Conservation (phyloP, 768 basidiomycete genomes). For the Phylloporus sp. region DNA sequence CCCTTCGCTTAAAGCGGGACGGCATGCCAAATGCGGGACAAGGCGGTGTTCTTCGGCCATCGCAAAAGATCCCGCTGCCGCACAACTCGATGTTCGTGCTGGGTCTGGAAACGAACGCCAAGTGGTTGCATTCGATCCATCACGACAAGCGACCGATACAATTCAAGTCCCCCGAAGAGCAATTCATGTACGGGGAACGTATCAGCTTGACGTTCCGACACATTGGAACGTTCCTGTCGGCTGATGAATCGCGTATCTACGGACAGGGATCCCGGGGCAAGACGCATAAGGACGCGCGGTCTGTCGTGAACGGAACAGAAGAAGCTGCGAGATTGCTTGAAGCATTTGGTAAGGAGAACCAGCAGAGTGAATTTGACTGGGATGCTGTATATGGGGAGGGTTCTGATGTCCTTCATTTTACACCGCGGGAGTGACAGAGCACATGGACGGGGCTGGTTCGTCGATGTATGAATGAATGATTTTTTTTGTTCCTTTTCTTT, state of each 20-base stretch:
- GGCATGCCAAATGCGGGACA: slow-evolving; percentile 18
- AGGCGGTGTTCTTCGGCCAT: slow-evolving; percentile 31
- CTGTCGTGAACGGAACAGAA: slow-evolving; percentile 49
- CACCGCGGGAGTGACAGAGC: slow-evolving; percentile 16
- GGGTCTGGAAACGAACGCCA: slow-evolving; percentile 66
- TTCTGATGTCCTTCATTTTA: slow-evolving; percentile 66
- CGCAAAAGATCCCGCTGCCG: slow-evolving; percentile 69
- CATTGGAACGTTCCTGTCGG: slow-evolving; percentile 71
- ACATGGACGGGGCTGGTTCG: slow-evolving; percentile 15
- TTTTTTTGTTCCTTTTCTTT: slow-evolving; percentile 19
- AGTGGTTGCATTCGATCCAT: slow-evolving; percentile 75
- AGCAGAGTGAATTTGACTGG: slow-evolving; percentile 69
- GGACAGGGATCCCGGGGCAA: slow-evolving; percentile 74
- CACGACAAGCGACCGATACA: slow-evolving; percentile 64
- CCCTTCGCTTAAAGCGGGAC: slow-evolving; percentile 63
- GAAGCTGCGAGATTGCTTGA: slow-evolving; percentile 49
- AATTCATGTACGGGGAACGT: slow-evolving; percentile 52
- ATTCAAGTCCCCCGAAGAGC: slow-evolving; percentile 55
- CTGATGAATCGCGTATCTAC: slow-evolving; percentile 51
- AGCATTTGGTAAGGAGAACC: slow-evolving; percentile 76
- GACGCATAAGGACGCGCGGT: slow-evolving; percentile 46
- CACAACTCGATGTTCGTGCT: slow-evolving; percentile 84
- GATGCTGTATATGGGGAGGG: slow-evolving; percentile 59
- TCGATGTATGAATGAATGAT: slow-evolving; percentile 20
- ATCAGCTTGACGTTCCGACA: slow-evolving; percentile 79